phyloP scores from a whole-genome alignment of 352 stramenopile species.

The Pythium oligandrum region DNA sequence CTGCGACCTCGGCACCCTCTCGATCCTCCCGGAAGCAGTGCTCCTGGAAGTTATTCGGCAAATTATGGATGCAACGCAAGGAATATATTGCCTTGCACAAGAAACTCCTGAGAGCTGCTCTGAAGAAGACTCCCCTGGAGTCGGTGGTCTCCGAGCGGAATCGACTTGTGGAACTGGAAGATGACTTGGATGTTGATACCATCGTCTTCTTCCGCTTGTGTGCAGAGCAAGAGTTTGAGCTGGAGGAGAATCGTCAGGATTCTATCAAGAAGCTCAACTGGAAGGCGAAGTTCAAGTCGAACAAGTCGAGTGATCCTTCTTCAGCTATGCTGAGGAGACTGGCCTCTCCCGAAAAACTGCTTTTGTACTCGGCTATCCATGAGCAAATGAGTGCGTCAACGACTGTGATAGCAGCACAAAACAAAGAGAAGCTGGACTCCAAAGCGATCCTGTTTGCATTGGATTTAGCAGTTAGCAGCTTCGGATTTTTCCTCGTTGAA shows the following conservation, averaged over 20 bases:
- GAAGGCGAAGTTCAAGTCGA: constrained; percentile 60
- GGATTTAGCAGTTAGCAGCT: constrained; percentile 59
- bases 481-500: constrained; percentile 36
- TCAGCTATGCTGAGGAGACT: constrained; percentile 18
- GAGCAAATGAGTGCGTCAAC: constrained; percentile 64
- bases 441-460: constrained; percentile 63
- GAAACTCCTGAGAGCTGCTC: constrained; percentile 49
- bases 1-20: not conserved
- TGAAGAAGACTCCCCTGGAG: constrained; percentile 50
- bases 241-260: constrained; percentile 60
- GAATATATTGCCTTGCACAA: constrained; percentile 79
- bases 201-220: constrained; percentile 83
- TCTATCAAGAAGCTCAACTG: constrained; percentile 66
- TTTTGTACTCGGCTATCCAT: constrained; percentile 48
- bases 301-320: constrained; percentile 5
- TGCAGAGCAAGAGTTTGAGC: constrained; percentile 51
- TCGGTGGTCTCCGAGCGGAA: constrained; percentile 37
- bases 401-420: constrained; percentile 32
- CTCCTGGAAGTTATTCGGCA: constrained; percentile 61
- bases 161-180: constrained; percentile 58
- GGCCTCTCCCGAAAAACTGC: constrained; percentile 40
- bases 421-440: constrained; percentile 36
- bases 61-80: constrained; percentile 51
- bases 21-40: constrained; percentile 12
- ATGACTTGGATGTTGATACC: constrained; percentile 63